phyloP scores from a whole-genome alignment of 805 yeast genomes.

The Pichia insulana region DNA sequence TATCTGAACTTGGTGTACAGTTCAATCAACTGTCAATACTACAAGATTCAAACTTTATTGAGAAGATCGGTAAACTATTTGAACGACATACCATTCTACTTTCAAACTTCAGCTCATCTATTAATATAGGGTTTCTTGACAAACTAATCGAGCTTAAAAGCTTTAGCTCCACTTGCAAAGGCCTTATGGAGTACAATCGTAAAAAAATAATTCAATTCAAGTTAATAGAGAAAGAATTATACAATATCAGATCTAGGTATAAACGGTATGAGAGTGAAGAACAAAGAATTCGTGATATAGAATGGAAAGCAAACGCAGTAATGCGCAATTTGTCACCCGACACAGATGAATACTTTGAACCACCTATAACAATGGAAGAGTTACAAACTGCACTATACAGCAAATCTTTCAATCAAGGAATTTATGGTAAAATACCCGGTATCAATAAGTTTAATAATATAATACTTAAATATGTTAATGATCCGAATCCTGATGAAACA shows the following conservation, averaged over 20 bases:
- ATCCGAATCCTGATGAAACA: conserved; percentile 28
- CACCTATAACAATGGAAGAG: conserved; percentile 27
- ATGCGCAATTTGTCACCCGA: conserved; percentile 13
- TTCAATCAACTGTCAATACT: conserved; percentile 49
- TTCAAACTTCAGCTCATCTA: conserved; percentile 27
- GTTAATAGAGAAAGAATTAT: conserved; percentile 22
- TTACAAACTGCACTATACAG: conserved; percentile 25
- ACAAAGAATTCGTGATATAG: conserved; percentile 25
- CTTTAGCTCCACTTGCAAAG: conserved; percentile 25
- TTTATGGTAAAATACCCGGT: conserved; percentile 29
- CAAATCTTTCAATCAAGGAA: conserved; percentile 20
- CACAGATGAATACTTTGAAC: conserved; percentile 11
- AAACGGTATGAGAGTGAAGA: conserved; percentile 25
- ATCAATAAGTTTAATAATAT: conserved; percentile 28
- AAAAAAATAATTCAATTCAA: conserved; percentile 27
- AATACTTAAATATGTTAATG: conserved; percentile 26
- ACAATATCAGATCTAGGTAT: conserved; percentile 19
- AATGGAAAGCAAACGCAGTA: conserved; percentile 22
- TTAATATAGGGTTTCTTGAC: conserved; percentile 27
- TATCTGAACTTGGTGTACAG: conserved; percentile 43
- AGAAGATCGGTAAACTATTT: conserved; percentile 77
- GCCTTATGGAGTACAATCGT: conserved; percentile 27
- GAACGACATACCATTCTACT: conserved; percentile 59
- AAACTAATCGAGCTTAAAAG: conserved; percentile 27
- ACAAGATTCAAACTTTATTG: conserved; percentile 38